These are phyloP conservation scores for Musa beccarii DNA, from an alignment of 176 grass and related monocot species.

Conservation along the genomic window DNA sequence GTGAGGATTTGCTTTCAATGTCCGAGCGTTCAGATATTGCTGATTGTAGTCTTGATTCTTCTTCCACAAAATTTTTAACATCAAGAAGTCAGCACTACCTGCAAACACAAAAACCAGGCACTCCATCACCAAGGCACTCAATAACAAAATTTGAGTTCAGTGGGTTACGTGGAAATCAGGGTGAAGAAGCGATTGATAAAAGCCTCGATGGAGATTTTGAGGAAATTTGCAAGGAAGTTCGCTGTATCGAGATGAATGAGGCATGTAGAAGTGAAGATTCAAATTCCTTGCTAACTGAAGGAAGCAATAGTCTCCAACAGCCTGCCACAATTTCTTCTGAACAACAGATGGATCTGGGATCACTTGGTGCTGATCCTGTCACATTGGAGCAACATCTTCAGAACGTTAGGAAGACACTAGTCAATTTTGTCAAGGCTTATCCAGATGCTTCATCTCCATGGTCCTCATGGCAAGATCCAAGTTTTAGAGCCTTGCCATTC, in stretches of 20 bases:
- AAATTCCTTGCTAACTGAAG: slow-evolving; percentile 26
- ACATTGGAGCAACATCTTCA: slow-evolving; percentile 89
- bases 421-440: slow-evolving; percentile 29
- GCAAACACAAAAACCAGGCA: slow-evolving; percentile 21
- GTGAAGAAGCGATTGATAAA: slow-evolving; percentile 24
- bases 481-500: slow-evolving; percentile 39
- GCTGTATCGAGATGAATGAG: slow-evolving; percentile 66
- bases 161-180: slow-evolving; percentile 31
- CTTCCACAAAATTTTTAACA: slow-evolving; percentile 16
- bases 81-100: slow-evolving; percentile 22
- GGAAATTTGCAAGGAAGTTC: slow-evolving; percentile 91
- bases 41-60: slow-evolving; percentile 30
- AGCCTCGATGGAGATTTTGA: slow-evolving; percentile 51
- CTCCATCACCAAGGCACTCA: slow-evolving; percentile 29
- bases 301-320: slow-evolving; percentile 35
- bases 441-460: slow-evolving; percentile 30
- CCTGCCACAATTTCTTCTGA: slow-evolving; percentile 16
- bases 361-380: slow-evolving; percentile 26
- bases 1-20: slow-evolving; percentile 45
- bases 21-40: slow-evolving; percentile 44
- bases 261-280: slow-evolving; percentile 29
- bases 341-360: slow-evolving; percentile 15
- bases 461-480: slow-evolving; percentile 32
- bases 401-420: slow-evolving; percentile 61
- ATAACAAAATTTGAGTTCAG: slow-evolving; percentile 47